Evolutionary conservation across 139 green algal species (phyloP), one percentile per base, ranked within the genome.

Genomic region (Zygnema cylindricum): DNA sequence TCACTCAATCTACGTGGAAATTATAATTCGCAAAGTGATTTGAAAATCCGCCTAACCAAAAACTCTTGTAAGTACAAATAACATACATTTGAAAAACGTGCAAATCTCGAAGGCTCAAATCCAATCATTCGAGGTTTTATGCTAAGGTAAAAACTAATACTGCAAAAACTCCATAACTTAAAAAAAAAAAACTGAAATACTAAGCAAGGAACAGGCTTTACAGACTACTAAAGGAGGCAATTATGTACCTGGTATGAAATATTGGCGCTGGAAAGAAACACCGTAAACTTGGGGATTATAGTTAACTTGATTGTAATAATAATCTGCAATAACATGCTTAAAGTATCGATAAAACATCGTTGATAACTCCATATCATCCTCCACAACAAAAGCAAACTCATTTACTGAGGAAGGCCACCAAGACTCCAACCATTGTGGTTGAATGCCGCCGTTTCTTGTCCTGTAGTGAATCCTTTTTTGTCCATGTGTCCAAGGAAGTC

Each of bases 341-440:
- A 88, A 88, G 35, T 84, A 88, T 2, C 22, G n/a, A 38, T 88
- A 88, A 38, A 69, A 88, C 2, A 54, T 2, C 32, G 83, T 57
- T 22, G 83, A 88, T 36, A 88, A 33, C 54, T 87, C 42, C 81
- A 87, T 87, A 2, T 87, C 81, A 40, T 87, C 81, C 81, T 87
- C 81, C 81, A 87, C 81, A 39, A 87, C 42, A 25, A 87, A 81
- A 33, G 81, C 81, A 79, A 87, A 79, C 39, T 87, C 81, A 43
- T 87, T 87, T 69, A 87, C 81, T 39, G 42, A 81, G 39, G 55
- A 42, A 7, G 81, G 81, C 81, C 81, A 87, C 81, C 81, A 87
- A n/a, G 81, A n/a, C 55, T 87, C 81, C 43, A 87, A 33, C 81
- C 81, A 87, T 54, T 87, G 81, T 16, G 81, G 42, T 69, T 87